Evolutionary conservation across 345 rosid species (phyloP).

Genomic region (Luvunga scandens): DNA sequence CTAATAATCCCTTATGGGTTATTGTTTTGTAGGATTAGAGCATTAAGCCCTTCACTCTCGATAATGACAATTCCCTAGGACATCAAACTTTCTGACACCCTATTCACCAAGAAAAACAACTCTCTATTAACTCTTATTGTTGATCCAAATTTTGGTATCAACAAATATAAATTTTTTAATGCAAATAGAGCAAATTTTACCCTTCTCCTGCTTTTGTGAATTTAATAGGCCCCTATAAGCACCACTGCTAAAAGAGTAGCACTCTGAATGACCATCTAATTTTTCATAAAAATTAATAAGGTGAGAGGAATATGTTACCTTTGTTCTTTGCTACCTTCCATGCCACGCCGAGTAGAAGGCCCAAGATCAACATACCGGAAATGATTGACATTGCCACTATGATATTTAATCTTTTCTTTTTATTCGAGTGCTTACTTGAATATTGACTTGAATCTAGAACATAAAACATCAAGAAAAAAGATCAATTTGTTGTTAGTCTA

Average conservation of each 20-base stretch:
- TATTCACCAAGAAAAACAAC: no score
- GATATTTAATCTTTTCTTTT: background rate
- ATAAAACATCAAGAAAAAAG: background rate
- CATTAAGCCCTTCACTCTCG: no score
- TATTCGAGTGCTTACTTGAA: background rate
- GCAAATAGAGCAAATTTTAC: background rate
- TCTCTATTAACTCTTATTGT: no score
- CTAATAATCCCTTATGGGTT: no score
- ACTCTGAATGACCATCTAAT: background rate
- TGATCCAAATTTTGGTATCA: no score
- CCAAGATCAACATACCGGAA: background rate
- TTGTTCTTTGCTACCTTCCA: background rate
- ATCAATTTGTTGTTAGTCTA: background rate
- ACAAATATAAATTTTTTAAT: background rate
- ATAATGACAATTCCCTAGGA: no score
- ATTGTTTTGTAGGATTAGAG: no score
- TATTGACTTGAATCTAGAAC: background rate
- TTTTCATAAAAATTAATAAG: background rate
- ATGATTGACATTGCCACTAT: background rate
- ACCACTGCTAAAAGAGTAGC: background rate
- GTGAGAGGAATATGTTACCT: slow-evolving; percentile 3
- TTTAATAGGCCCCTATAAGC: background rate
- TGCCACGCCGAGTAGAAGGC: background rate
- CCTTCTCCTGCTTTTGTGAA: background rate
- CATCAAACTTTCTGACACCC: no score